These are phyloP conservation scores for Hydrangea macrophylla DNA, from an alignment of 148 eudicot genomes.

Conservation along the genomic window DNA sequence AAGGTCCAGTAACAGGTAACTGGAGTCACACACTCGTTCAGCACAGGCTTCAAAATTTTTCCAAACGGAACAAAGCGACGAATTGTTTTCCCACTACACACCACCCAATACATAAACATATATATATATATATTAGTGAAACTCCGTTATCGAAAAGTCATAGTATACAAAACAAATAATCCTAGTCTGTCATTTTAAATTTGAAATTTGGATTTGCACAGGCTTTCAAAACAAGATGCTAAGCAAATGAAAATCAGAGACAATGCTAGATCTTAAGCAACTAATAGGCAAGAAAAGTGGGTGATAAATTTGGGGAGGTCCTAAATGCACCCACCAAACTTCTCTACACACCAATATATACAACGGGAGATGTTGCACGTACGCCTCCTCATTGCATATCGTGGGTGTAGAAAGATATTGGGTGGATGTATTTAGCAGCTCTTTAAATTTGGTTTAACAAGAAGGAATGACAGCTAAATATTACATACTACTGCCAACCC, in stretches of 20 bases:
- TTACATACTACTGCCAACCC: not conserved
- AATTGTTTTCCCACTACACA: slow-evolving; percentile 60
- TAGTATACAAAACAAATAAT: not conserved
- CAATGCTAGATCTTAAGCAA: not conserved
- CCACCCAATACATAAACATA: too few species aligned
- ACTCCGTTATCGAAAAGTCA: too few species aligned
- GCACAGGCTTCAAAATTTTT: slow-evolving; percentile 81
- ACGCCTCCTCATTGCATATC: too few species aligned
- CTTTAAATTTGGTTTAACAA: not conserved
- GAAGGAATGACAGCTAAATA: not conserved
- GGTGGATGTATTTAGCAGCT: too few species aligned
- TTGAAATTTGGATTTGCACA: not conserved
- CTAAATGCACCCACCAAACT: too few species aligned
- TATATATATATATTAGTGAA: too few species aligned
- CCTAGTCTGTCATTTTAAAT: not conserved
- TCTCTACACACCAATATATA: too few species aligned
- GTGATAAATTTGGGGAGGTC: not conserved
- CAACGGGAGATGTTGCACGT: too few species aligned
- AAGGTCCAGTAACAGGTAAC: slow-evolving; percentile 94
- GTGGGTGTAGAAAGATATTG: too few species aligned
- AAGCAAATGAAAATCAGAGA: not conserved
- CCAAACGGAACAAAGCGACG: slow-evolving; percentile 68
- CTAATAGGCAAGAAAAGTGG: not conserved
- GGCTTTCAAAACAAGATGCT: not conserved
- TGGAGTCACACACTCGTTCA: slow-evolving; percentile 89